phyloP scores from a whole-genome alignment of 345 rosid species.

The Atalantia buxifolia region DNA sequence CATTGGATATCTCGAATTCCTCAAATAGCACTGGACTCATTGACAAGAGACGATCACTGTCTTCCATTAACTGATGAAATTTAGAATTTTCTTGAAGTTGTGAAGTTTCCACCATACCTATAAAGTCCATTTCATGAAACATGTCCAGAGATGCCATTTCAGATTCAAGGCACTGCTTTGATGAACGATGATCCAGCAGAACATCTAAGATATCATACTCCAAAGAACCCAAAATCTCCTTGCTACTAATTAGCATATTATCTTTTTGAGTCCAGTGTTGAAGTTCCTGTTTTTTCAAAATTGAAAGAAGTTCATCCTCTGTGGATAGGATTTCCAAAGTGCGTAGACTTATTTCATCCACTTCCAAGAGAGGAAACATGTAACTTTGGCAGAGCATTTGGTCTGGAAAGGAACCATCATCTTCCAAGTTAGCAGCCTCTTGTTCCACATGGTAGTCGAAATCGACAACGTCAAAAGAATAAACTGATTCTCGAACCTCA shows the following conservation, averaged over 20 bases:
- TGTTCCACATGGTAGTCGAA: conserved; percentile 41
- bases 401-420: conserved; percentile 39
- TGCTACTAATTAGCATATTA: conserved; percentile 25
- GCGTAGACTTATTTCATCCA: conserved; percentile 52
- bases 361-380: conserved; percentile 66
- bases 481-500: conserved; percentile 46
- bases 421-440: conserved; percentile 30
- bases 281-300: conserved; percentile 38
- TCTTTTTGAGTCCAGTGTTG: conserved; percentile 27
- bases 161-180: conserved; percentile 37
- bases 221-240: conserved; percentile 43
- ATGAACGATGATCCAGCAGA: conserved; percentile 44
- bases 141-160: conserved; percentile 27
- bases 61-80: conserved; percentile 24
- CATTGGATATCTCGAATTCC: conserved; percentile 52
- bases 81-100: conserved; percentile 21
- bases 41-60: conserved; percentile 22
- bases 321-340: conserved; percentile 29
- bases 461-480: conserved; percentile 45
- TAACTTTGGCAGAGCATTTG: conserved; percentile 24
- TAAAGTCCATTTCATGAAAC: conserved; percentile 40
- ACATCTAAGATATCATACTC: conserved; percentile 36
- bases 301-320: conserved; percentile 46
- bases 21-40: conserved; percentile 36
- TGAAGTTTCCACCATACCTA: conserved; percentile 39